phyloP scores from a whole-genome alignment of 768 basidiomycete genomes.

The Cystofilobasidium ferigula region DNA sequence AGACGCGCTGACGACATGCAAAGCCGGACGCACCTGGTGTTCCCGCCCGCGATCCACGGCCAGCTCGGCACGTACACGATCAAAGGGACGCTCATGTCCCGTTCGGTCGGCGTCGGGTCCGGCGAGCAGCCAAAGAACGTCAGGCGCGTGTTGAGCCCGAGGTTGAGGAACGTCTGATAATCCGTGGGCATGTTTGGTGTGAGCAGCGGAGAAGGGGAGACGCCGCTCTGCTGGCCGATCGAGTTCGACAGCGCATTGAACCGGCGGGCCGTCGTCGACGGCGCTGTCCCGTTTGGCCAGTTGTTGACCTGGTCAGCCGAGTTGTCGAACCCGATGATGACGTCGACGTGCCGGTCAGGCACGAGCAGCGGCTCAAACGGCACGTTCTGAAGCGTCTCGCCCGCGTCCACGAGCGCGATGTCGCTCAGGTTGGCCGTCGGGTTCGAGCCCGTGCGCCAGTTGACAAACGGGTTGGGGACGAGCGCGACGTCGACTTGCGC shows the following conservation, averaged over 20 bases:
- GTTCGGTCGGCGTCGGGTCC: constrained; percentile 26
- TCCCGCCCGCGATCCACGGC: constrained; percentile 49
- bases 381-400: constrained; percentile 33
- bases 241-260: constrained; percentile 28
- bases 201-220: constrained; percentile 18
- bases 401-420: constrained; percentile 37
- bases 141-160: constrained; percentile 55
- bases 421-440: constrained; percentile 32
- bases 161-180: constrained; percentile 40
- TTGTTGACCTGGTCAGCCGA: constrained; percentile 40
- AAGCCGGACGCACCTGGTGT: too few relatives aligned
- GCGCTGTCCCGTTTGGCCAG: constrained; percentile 36
- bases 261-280: background rate
- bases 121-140: constrained; percentile 64
- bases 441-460: constrained; percentile 31
- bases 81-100: constrained; percentile 48
- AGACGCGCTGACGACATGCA: too few relatives aligned
- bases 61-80: constrained; percentile 59
- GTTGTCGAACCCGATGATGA: constrained; percentile 63
- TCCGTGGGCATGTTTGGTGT: constrained; percentile 34
- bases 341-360: constrained; percentile 56
- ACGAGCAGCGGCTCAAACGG: constrained; percentile 55
- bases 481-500: constrained; percentile 36
- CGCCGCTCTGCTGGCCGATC: constrained; percentile 32
- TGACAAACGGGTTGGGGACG: constrained; percentile 36